These are phyloP conservation scores for Pseudognaphalium luteoalbum DNA, from an alignment of 129 eudicot genomes.

Conservation along the genomic window DNA sequence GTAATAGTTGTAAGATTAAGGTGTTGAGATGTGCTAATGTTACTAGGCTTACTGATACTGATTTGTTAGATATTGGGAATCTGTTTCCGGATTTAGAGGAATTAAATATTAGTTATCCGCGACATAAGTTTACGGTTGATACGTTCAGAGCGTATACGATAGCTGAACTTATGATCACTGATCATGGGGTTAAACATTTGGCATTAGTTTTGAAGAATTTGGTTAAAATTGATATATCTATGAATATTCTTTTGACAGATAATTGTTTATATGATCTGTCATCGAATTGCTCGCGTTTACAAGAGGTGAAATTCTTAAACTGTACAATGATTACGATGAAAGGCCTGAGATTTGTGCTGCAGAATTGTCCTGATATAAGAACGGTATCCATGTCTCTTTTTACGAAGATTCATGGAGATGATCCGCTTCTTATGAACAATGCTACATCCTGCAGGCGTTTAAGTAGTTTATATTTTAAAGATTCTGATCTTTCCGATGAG, in stretches of 20 bases:
- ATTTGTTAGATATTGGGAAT: constrained; percentile 39
- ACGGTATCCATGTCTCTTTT: constrained; percentile 28
- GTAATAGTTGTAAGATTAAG: constrained; percentile 37
- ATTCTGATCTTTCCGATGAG: constrained; percentile 45
- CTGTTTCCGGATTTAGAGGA: constrained; percentile 48
- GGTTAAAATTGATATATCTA: constrained; percentile 40
- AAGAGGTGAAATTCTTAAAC: constrained; percentile 30
- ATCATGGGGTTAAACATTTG: constrained; percentile 45
- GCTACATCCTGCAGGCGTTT: constrained; percentile 33
- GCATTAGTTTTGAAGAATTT: constrained; percentile 42
- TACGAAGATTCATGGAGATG: constrained; percentile 8
- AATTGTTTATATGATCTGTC: constrained; percentile 40
- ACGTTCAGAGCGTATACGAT: constrained; percentile 3
- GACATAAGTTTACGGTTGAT: constrained; percentile 15
- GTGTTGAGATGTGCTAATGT: constrained; percentile 47
- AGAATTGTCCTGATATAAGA: constrained; percentile 36
- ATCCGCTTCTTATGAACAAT: constrained; percentile 6
- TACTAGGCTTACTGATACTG: constrained; percentile 36
- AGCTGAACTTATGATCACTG: constrained; percentile 40
- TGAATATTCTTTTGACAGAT: constrained; percentile 51
- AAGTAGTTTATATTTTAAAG: constrained; percentile 35
- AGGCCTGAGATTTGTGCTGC: constrained; percentile 40
- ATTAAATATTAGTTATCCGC: constrained; percentile 57
- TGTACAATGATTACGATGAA: constrained; percentile 42
- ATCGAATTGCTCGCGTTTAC: constrained; percentile 38